Conservation (phyloP, 169 alveolate genomes). For the Amoebophrya sp. region DNA sequence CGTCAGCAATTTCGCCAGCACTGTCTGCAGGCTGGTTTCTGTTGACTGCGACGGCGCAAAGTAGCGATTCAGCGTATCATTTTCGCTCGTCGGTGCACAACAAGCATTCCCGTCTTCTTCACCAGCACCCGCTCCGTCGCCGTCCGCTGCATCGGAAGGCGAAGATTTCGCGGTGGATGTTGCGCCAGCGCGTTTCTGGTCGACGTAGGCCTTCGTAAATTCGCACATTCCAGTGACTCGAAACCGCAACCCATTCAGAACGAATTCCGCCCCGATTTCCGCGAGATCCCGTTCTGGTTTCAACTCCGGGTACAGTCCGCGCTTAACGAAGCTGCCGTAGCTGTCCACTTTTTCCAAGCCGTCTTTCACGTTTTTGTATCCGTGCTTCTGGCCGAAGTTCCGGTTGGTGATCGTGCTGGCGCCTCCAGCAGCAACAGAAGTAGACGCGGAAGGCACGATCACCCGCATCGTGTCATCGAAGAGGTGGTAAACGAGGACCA, state of each 20-base stretch:
- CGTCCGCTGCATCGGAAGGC: too few species aligned
- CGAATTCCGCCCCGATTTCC: background rate
- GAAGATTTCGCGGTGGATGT: too few species aligned
- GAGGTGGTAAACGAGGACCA: background rate
- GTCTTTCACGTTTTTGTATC: background rate
- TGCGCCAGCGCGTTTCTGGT: too few species aligned
- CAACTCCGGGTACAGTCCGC: background rate
- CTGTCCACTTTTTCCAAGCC: background rate
- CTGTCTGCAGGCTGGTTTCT: too few species aligned
- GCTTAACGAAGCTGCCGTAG: background rate
- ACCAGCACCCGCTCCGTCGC: too few species aligned
- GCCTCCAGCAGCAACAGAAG: too few species aligned
- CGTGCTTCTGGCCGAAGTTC: too few species aligned
- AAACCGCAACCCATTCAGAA: background rate
- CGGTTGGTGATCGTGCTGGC: too few species aligned
- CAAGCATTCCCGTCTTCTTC: too few species aligned
- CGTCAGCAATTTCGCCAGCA: background rate
- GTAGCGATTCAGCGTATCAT: too few species aligned
- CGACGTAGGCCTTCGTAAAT: background rate
- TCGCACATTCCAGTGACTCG: background rate
- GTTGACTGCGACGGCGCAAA: too few species aligned
- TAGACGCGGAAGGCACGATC: background rate
- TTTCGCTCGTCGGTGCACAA: too few species aligned
- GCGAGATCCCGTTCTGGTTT: background rate
- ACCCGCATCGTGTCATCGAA: background rate